Base-by-base conservation (phyloP, 1,284 basidiomycete species). In the Sphagnurus paluster region DNA sequence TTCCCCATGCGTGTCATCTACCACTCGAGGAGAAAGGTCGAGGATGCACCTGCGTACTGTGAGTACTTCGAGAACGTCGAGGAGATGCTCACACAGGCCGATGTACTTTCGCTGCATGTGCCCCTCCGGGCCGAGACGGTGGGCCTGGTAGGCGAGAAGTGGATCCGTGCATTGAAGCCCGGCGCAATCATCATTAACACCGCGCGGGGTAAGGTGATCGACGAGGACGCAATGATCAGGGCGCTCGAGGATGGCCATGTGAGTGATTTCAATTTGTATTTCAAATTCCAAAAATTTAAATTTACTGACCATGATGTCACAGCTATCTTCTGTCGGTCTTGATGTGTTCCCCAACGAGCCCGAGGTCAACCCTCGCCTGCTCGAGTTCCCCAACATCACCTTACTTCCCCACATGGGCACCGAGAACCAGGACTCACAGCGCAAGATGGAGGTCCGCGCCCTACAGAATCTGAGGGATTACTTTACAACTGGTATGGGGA, bases 261-360 rank as follows among this genome's bases (percentile, higher is more conserved):
- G 64, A 56, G 82, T 52, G 24, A 19, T 71, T 9, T 42, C 28
- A n/a, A n/a, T n/a, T n/a, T n/a, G n/a, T n/a, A n/a, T n/a, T n/a
- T n/a, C n/a, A n/a, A n/a, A n/a, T n/a, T 37, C 45, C 41, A 6
- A 14, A 42, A 28, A 21, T 37, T 11, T 9, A 32, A 26, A 38
- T n/a, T n/a, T n/a, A 24, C 19, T 26, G 29, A 49, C 29, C 41
- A 33, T 23, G 24, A 39, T n/a, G 20, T 9, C 23, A 13, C 39
- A 93, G 87, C 77, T 93, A 49, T 81, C 77, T 40, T 84, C 84
- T 2, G 88, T 90, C 16, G 94, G 94, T 17, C 74, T 98, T 17
- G 94, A 97, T 56, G 93, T 96, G 23, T 97, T 80, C 71, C 90
- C 91, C 3, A 76, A 93, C 64, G 93, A 97, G 65, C 93, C 93